Percentiles rank a stretch among this genome's conserved stretches.
Evolutionary conservation across 768 basidiomycete genomes (phyloP).

Genomic region (Hydnomerulius pinastri): DNA sequence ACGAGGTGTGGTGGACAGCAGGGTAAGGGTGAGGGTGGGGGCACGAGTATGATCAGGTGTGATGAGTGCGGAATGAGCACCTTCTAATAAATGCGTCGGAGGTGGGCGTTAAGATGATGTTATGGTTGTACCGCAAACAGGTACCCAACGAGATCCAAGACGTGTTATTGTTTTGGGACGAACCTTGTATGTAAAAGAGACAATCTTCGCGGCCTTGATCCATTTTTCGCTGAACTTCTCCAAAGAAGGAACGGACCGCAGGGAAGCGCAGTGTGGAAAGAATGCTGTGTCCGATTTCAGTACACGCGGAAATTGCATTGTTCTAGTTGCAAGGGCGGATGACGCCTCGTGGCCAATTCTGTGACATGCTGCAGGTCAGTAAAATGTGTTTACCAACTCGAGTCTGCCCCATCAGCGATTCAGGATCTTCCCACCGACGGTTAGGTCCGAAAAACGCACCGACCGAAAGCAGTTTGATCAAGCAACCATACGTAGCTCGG

Average conservation of each 20-base stretch:
- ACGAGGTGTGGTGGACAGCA: conserved; percentile 50
- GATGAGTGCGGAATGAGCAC: conserved; percentile 28
- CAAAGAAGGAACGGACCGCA: conserved; percentile 22
- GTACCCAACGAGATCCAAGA: conserved; percentile 22
- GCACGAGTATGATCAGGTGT: conserved; percentile 33
- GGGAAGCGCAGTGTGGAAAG: conserved; percentile 11
- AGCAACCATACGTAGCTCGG: not conserved
- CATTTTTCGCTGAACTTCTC: conserved; percentile 11
- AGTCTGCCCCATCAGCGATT: conserved; percentile 6
- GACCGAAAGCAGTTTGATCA: not conserved
- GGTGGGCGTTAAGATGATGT: conserved; percentile 29
- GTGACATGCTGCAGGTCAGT: conserved; percentile 15
- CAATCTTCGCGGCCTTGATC: conserved; percentile 32
- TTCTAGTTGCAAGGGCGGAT: conserved; percentile 10
- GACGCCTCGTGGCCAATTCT: conserved; percentile 22
- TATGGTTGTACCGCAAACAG: conserved; percentile 19
- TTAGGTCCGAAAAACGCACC: conserved; percentile 9
- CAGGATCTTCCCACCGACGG: conserved; percentile 21
- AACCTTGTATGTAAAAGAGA: conserved; percentile 20
- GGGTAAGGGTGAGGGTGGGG: conserved; percentile 36
- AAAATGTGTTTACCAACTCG: conserved; percentile 13
- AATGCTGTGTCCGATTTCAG: conserved; percentile 22
- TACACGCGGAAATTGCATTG: conserved; percentile 35
- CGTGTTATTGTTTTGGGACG: conserved; percentile 21
- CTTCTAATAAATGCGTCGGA: conserved; percentile 34